These are phyloP conservation scores for Rhodofomes roseus DNA, from an alignment of 1,284 basidiomycete species.

Conservation along the genomic window DNA sequence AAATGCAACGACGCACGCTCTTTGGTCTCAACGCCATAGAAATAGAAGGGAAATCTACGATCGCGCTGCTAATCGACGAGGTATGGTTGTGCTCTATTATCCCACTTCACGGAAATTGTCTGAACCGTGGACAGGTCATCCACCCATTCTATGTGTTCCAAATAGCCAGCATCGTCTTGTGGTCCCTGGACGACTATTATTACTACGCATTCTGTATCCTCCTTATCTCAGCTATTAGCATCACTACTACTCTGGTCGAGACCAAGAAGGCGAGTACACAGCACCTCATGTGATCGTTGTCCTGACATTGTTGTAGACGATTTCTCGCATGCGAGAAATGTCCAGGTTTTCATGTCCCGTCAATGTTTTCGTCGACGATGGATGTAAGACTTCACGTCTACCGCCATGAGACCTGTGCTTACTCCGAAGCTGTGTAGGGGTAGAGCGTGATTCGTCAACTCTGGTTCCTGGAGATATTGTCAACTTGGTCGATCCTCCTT, in stretches of 20 bases:
- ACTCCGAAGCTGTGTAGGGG: slow-evolving; percentile 46
- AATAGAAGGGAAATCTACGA: slow-evolving; percentile 83
- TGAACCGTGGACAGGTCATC: slow-evolving; percentile 55
- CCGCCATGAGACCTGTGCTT: slow-evolving; percentile 3
- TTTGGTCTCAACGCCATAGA: slow-evolving; percentile 93
- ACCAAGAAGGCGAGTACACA: slow-evolving; percentile 74
- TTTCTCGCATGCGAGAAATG: slow-evolving; percentile 95
- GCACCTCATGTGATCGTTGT: neutral
- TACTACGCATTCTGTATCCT: slow-evolving; percentile 99
- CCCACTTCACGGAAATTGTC: neutral
- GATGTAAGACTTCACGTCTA: slow-evolving; percentile 50
- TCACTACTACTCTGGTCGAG: slow-evolving; percentile 86
- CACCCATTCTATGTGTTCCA: slow-evolving; percentile 99
- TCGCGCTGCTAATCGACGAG: slow-evolving; percentile 88
- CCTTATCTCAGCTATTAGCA: slow-evolving; percentile 85
- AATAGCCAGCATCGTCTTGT: slow-evolving; percentile 91
- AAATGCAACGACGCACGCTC: slow-evolving; percentile 65
- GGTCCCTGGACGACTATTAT: slow-evolving; percentile 94
- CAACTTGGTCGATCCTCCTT: slow-evolving; percentile 77
- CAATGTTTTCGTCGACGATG: slow-evolving; percentile 67
- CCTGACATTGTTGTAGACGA: slow-evolving; percentile 53
- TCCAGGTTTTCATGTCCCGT: slow-evolving; percentile 87
- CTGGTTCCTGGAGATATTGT: slow-evolving; percentile 94
- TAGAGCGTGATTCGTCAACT: slow-evolving; percentile 68
- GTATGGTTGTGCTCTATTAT: slow-evolving; percentile 39